phyloP scores from a whole-genome alignment of 2,329 filamentous ascomycete genomes.

The Phyllosticta citrichinensis region DNA sequence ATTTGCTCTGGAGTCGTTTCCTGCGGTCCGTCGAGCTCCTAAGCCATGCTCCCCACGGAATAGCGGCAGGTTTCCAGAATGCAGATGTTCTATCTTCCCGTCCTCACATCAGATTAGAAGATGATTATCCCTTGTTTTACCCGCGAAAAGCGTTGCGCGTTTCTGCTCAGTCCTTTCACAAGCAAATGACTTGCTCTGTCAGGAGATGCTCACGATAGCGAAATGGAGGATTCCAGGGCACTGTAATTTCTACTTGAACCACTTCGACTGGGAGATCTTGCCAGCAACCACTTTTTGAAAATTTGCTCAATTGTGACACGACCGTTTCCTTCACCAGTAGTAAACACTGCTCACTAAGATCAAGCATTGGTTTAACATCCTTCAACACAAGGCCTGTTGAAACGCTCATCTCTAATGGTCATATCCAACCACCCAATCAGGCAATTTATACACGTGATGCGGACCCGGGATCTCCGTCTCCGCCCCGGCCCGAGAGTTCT shows the following conservation, averaged over 20 bases:
- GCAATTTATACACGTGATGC: not conserved
- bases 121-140: not conserved
- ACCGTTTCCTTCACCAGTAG: not conserved
- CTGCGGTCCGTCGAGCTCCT: not conserved
- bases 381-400: not conserved
- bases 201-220: not conserved
- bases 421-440: not conserved
- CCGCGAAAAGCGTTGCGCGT: not conserved
- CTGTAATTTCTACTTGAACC: too few relatives aligned
- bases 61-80: not conserved
- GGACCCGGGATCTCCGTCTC: not conserved
- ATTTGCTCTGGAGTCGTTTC: not conserved
- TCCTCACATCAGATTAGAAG: not conserved
- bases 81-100: not conserved
- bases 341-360: not conserved
- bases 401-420: not conserved
- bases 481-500: not conserved
- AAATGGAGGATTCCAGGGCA: not conserved
- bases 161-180: not conserved
- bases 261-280: not conserved
- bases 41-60: not conserved
- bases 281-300: not conserved
- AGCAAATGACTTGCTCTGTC: not conserved
- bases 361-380: not conserved
- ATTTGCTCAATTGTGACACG: not conserved